Conservation (phyloP, 2,329 filamentous ascomycete species). For the Dothistroma pini region DNA sequence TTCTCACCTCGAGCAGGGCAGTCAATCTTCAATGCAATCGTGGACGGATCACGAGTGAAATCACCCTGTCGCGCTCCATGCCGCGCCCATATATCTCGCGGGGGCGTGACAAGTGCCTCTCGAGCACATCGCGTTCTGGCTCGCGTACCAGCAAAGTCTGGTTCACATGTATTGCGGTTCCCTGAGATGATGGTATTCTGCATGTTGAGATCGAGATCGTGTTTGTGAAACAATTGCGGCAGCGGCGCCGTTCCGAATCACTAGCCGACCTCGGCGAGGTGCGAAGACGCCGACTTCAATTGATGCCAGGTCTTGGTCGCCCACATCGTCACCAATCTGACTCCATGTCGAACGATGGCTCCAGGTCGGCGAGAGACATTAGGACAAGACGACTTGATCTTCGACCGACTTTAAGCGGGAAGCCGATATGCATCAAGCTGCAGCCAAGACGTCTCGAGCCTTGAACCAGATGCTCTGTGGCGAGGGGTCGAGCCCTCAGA, state of each 20-base stretch:
- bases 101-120: not conserved
- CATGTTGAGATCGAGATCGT: not conserved
- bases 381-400: not conserved
- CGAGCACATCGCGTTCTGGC: not conserved
- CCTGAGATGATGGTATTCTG: not conserved
- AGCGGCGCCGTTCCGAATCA: not conserved
- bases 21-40: not conserved
- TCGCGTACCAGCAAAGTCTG: not conserved
- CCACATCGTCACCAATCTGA: not conserved
- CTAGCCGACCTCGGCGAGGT: not conserved
- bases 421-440: not conserved
- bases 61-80: not conserved
- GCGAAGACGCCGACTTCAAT: not conserved
- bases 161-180: too few relatives aligned
- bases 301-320: not conserved
- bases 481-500: conserved; percentile 55
- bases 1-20: not conserved
- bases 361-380: not conserved
- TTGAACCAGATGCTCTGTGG: conserved; percentile 20
- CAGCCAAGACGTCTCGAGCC: conserved; percentile 1
- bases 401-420: not conserved
- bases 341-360: not conserved
- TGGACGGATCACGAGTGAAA: not conserved
- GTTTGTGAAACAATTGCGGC: not conserved
- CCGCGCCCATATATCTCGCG: not conserved